Evolutionary conservation across 2,329 filamentous ascomycete species (phyloP).

Genomic region (Leptographium galeiforme): DNA sequence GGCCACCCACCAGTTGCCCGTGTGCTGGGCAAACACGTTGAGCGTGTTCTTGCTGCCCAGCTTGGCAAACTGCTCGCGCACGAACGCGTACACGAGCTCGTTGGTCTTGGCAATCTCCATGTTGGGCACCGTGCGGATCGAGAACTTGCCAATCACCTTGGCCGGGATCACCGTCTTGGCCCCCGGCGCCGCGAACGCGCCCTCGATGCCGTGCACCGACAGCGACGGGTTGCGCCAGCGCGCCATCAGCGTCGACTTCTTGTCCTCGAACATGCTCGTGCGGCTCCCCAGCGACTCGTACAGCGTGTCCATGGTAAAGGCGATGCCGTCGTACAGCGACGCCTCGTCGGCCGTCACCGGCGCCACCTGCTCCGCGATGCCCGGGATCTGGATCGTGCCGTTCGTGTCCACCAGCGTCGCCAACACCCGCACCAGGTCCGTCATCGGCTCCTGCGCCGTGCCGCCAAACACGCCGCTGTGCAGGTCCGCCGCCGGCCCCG

Average conservation of each 20-base stretch:
- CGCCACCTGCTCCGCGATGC: constrained; percentile 85
- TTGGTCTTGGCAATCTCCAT: constrained; percentile 93
- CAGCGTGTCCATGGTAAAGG: constrained; percentile 92
- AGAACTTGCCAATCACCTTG: constrained; percentile 97
- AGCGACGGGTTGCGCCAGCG: constrained; percentile 92
- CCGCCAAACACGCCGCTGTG: constrained; percentile 97
- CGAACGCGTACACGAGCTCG: constrained; percentile 67
- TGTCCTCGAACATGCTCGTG: constrained; percentile 76
- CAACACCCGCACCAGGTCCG: constrained; percentile 74
- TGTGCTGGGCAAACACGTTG: constrained; percentile 71
- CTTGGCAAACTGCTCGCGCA: constrained; percentile 74
- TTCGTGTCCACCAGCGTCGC: constrained; percentile 74
- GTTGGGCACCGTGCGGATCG: constrained; percentile 90
- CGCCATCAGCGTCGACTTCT: constrained; percentile 87
- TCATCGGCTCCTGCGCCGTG: constrained; percentile 96
- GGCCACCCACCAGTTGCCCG: constrained; percentile 97
- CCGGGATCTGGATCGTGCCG: constrained; percentile 90
- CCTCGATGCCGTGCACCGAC: constrained; percentile 88
- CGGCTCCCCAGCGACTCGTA: constrained; percentile 82
- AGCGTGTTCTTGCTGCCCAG: constrained; percentile 85
- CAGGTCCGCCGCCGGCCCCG: constrained; percentile 81
- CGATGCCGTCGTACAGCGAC: constrained; percentile 74
- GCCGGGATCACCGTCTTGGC: constrained; percentile 98
- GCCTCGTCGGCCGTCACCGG: constrained; percentile 78
- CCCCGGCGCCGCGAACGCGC: constrained; percentile 82